Evolutionary conservation across 352 stramenopile species (phyloP), one percentile per base, ranked within the genome.

Genomic region (Globisporangium echinulatum): DNA sequence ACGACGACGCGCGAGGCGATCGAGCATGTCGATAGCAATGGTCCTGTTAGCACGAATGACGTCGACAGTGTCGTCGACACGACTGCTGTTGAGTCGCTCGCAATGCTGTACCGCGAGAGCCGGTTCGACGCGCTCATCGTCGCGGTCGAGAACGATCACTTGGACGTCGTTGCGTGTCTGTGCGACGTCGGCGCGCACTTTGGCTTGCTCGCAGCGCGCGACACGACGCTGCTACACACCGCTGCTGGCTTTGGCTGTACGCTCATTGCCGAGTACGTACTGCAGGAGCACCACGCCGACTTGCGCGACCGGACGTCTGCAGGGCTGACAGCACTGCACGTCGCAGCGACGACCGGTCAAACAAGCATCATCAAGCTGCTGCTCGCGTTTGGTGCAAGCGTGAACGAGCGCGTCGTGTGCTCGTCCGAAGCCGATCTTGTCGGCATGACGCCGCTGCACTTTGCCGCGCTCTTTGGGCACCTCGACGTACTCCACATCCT

Each of bases 281-380:
- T 65, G 13, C 59, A 65, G 13, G 59, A 65, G 39, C 59, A 59
- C 1, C 59, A 65, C 33, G 59, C 52, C 0, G 25, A 54, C 13
- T 14, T 65, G 15, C 17, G 11, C 7, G 59, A 56, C 14, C 49
- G 59, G 8, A 65, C 59, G 13, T 56, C 52, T 2, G 59, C 59
- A 3, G 69, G 66, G 17, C 51, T 58, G 5, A 71, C 66, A 7
- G 56, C 63, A 3, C 63, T 76, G 15, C 69, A 73, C 37, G 59
- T 66, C 4, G 69, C 69, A 0, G 66, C 69, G 15, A 67, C 62
- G 4, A 64, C 66, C 4, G 71, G 71, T 5, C 68, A 79, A 48
- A 63, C 65, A 0, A 57, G 59, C 10, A 52, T 72, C n/a, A 55
- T 79, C 43, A 62, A 71, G 42, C 59, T 64, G 25, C 39, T 79